Percentiles rank a stretch among this genome's conserved stretches.
These are phyloP conservation scores for Laetiporus sulphureus DNA, from an alignment of 1,284 basidiomycete species.

Conservation along the genomic window DNA sequence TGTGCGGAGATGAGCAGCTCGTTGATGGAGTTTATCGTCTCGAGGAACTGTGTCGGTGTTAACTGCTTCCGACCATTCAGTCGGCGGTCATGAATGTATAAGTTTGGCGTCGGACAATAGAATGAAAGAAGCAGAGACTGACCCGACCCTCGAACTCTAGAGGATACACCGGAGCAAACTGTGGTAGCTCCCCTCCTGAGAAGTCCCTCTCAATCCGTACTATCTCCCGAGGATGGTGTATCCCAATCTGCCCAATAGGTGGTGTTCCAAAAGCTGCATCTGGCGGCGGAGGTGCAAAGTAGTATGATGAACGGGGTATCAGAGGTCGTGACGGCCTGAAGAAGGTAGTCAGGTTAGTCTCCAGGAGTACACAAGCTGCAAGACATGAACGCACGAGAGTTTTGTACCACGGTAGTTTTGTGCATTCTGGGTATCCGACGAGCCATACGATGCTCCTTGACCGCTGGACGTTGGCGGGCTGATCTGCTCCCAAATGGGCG, in stretches of 20 bases:
- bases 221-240: constrained; percentile 82
- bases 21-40: constrained; percentile 81
- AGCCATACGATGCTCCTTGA: constrained; percentile 11
- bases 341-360: not conserved
- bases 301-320: constrained; percentile 74
- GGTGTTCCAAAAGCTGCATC: constrained; percentile 70
- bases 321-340: constrained; percentile 32
- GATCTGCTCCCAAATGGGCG: constrained; percentile 52
- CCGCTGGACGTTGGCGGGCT: constrained; percentile 7
- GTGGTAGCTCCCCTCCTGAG: constrained; percentile 70
- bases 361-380: not conserved
- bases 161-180: constrained; percentile 77
- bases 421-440: constrained; percentile 12
- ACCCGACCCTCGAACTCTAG: constrained; percentile 80
- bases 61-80: constrained; percentile 39
- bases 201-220: constrained; percentile 81
- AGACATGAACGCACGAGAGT: constrained; percentile 11
- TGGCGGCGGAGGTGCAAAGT: constrained; percentile 70
- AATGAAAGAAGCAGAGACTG: constrained; percentile 27
- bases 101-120: not conserved
- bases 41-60: constrained; percentile 76
- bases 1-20: constrained; percentile 76
- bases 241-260: constrained; percentile 73
- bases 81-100: not conserved
- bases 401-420: constrained; percentile 15